Base-by-base conservation (phyloP, 257 asterid genomes). In the Scutellaria minor region DNA sequence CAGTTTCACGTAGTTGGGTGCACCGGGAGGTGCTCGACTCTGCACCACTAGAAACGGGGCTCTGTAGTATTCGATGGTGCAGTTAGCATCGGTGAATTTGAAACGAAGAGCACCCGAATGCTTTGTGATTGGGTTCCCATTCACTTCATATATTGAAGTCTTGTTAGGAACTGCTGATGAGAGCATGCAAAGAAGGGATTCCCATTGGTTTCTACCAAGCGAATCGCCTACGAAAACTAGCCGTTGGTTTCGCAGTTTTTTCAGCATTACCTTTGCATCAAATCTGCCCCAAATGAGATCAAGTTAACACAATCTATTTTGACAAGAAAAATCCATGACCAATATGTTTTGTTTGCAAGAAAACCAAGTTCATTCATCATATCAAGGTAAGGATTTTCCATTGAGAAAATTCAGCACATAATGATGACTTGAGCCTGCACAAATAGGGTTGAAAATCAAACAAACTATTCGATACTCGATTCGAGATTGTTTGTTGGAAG, bases 181-280 rank as follows among this genome's bases (percentile, higher is more conserved):
- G 14, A 92, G 78, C 95, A 92, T 76, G 79, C 97, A 92, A 1
- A 92, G 91, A 72, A 92, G 91, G 64, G 97, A 92, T 77, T 92
- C 97, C 98, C 98, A 92, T 71, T 92, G 98, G 84, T 92, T 92
- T 79, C 98, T 83, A 56, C 98, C 98, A 3, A 92, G 83, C 1
- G 98, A 92, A 77, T 92, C 98, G 44, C 98, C 98, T 9, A 90
- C 88, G 63, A 92, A 92, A 31, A 80, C 96, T 24, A 92, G 57
- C 14, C 98, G 84, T 20, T 55, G 71, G 70, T 82, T 81, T 68
- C 88, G 79, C 51, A 92, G 80, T 68, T 83, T 92, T 71, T 90
- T 93, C 75, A 92, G 76, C 97, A 92, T 88, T 9, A 47, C 37
- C 75, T 77, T 87, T 53, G 95, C 90, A 81, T 90, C 82, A 50